A percentile compares a stretch with the other conserved stretches of the same genome.
phyloP scores from a whole-genome alignment of 1,284 basidiomycete genomes.

The Cerrena zonata region DNA sequence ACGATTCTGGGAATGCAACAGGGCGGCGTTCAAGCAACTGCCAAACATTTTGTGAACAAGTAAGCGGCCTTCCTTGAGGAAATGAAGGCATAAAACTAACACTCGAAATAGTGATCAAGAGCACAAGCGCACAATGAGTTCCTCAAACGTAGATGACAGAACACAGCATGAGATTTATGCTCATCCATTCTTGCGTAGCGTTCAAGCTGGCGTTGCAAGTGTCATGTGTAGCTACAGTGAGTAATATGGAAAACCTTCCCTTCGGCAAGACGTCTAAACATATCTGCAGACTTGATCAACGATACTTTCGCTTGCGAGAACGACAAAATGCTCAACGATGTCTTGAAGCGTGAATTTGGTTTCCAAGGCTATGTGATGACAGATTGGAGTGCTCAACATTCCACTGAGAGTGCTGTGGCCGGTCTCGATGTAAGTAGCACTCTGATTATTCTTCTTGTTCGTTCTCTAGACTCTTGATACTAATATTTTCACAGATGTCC shows the following conservation, averaged over 20 bases:
- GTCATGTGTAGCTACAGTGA: conserved; percentile 74
- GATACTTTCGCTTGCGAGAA: conserved; percentile 78
- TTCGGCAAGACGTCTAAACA: not conserved
- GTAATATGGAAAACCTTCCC: conserved; percentile 12
- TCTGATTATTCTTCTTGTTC: not conserved
- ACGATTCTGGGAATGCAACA: conserved; percentile 72
- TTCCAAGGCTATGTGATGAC: conserved; percentile 74
- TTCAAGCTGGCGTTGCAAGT: conserved; percentile 71
- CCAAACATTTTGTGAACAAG: conserved; percentile 76
- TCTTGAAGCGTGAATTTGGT: conserved; percentile 74
- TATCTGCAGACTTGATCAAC: conserved; percentile 54
- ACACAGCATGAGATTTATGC: conserved; percentile 65
- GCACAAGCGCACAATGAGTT: conserved; percentile 46
- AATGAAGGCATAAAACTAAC: not conserved
- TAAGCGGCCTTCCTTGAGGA: conserved; percentile 37
- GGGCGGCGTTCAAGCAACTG: conserved; percentile 69
- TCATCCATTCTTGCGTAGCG: conserved; percentile 65
- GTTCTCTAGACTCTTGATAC: not conserved
- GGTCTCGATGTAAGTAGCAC: conserved; percentile 59
- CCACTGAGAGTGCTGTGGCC: conserved; percentile 53
- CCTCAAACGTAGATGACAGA: conserved; percentile 71
- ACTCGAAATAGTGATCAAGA: conserved; percentile 55
- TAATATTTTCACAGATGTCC: conserved; percentile 58
- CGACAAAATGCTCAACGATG: conserved; percentile 65
- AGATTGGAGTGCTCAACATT: conserved; percentile 61